Conservation (phyloP, 2,329 filamentous ascomycete species). For the Cadophora sp. region DNA sequence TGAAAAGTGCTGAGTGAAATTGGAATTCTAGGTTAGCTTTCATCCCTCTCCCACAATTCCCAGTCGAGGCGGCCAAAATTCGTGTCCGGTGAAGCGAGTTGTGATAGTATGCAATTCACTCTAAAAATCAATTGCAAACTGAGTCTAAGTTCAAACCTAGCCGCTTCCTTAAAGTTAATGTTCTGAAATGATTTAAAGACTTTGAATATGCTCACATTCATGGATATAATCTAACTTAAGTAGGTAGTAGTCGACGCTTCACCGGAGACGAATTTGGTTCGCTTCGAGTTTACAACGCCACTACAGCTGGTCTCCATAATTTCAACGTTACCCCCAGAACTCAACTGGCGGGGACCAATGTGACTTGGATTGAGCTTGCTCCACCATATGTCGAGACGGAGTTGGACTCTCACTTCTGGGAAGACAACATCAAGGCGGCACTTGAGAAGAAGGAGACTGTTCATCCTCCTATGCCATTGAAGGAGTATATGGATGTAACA, state of each 20-base stretch:
- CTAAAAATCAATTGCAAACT: no score
- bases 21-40: constrained; percentile 41
- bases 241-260: no score
- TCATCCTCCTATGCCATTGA: constrained; percentile 43
- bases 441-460: constrained; percentile 35
- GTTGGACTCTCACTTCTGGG: constrained; percentile 30
- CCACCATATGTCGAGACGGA: constrained; percentile 49
- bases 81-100: no score
- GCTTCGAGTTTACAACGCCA: constrained; percentile 46
- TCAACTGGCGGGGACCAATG: constrained; percentile 41
- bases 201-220: no score
- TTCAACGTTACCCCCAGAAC: constrained; percentile 43
- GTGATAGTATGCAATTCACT: no score
- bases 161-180: no score
- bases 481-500: constrained; percentile 45
- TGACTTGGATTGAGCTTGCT: constrained; percentile 47
- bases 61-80: no score
- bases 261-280: no score
- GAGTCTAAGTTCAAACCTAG: no score
- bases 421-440: no score
- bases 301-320: constrained; percentile 45
- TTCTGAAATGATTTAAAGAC: no score
- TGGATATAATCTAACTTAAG: no score
- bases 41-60: constrained; percentile 42
- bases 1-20: neutral